Evolutionary conservation across 2,329 filamentous ascomycete species (phyloP), one percentile per base, ranked within the genome.

Genomic region (Sporothrix pseudoabietina): DNA sequence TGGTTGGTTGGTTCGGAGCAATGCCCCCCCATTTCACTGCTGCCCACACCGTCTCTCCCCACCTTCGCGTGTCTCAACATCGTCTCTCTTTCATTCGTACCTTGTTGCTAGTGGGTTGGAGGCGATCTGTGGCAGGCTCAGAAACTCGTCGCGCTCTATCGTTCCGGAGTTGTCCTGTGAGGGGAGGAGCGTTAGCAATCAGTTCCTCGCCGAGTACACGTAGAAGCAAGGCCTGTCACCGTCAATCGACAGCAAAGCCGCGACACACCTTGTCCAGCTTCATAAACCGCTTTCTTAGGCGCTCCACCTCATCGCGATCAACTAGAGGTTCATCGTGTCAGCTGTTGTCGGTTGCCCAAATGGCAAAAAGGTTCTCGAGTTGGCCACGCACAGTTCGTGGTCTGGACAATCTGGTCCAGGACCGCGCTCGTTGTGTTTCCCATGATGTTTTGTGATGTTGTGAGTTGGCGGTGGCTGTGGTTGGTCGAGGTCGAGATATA

Each of bases 71-170:
- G 35, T 35, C 35, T 35, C 35, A 35, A 2, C 35, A 35, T 8
- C 35, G 8, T 16, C 7, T 22, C 12, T 63, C 59, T 12, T 14
- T 14, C 59, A 14, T 47, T 19, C 83, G 78, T 85, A 94, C 92
- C 95, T 92, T 79, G 96, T 98, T 77, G 96, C 96, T 72, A 99
- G 91, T 39, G 96, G 96, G 84, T 99, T 99, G 68, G 95, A 97
- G 73, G 94, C 97, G 81, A 99, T 97, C 85, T 98, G 96, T 49
- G 96, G 96, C 74, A 99, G 90, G 79, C 93, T 96, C 77, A 99
- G 90, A 83, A 99, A 99, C 82, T 99, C 96, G 81, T 98, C 95
- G 80, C 96, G 94, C 84, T 99, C 96, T 83, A 99, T 97, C 66
- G 96, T 98, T 78, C 96, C 96, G 16, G 94, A 98, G 85, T 97